Percentiles rank a stretch among this genome's conserved stretches.
These are phyloP conservation scores for Pterulicium gracile DNA, from an alignment of 1,284 basidiomycete species.

Conservation along the genomic window DNA sequence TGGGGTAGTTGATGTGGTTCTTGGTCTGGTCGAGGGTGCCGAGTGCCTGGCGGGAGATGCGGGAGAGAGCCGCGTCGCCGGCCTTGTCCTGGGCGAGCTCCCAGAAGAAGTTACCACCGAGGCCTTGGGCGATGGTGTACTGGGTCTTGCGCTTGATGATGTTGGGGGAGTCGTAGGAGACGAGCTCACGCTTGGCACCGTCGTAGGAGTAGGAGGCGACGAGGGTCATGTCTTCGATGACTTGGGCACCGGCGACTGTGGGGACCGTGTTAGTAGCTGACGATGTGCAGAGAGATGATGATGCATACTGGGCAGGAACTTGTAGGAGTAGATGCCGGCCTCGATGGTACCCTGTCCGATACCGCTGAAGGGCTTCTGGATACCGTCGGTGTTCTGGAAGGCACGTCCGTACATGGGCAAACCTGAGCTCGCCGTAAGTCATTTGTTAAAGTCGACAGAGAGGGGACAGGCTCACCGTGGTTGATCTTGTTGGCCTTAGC, in stretches of 20 bases:
- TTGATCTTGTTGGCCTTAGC: constrained; percentile 68
- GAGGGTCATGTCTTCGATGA: constrained; percentile 62
- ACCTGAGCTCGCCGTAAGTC: constrained; percentile 26
- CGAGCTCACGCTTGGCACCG: constrained; percentile 43
- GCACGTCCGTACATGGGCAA: constrained; percentile 81
- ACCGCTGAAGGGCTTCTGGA: constrained; percentile 66
- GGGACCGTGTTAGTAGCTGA: not conserved
- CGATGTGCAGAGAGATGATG: not conserved
- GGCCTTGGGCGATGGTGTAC: constrained; percentile 54
- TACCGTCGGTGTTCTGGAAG: constrained; percentile 71
- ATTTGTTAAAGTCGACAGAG: not conserved
- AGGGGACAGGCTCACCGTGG: constrained; percentile 40
- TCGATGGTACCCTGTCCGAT: constrained; percentile 60
- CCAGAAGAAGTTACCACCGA: constrained; percentile 80
- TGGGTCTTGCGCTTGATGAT: constrained; percentile 67
- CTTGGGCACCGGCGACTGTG: constrained; percentile 44
- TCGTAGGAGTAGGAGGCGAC: constrained; percentile 79
- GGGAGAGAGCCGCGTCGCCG: constrained; percentile 45
- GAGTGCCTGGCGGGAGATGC: constrained; percentile 32
- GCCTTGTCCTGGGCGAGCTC: constrained; percentile 61
- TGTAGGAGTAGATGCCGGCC: constrained; percentile 69
- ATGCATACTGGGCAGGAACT: constrained; percentile 47
- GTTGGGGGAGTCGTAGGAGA: constrained; percentile 76
- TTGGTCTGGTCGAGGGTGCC: constrained; percentile 48
- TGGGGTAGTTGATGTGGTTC: constrained; percentile 62